Evolutionary conservation across 768 basidiomycete species (phyloP).

Genomic region (Dioszegia aurantiaca): DNA sequence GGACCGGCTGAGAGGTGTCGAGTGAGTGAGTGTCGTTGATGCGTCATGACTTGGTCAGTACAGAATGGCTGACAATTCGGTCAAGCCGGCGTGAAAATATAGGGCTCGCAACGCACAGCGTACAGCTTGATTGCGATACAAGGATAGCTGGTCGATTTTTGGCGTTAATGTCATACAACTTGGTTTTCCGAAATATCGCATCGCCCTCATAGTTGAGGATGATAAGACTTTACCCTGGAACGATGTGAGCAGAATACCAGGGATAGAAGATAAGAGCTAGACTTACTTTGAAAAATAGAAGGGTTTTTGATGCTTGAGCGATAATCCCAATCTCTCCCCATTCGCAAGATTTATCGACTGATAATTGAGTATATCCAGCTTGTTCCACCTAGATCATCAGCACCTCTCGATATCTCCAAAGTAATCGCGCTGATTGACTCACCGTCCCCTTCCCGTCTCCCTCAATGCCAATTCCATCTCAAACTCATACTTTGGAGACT

Average conservation of each 20-base stretch:
- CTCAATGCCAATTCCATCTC: conserved; percentile 50
- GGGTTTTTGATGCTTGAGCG: conserved; percentile 78
- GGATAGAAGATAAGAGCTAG: neutral
- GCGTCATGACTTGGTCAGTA: too few species aligned
- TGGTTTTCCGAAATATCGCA: too few species aligned
- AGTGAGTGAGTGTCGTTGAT: too few species aligned
- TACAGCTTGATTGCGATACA: too few species aligned
- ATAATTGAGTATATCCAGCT: conserved; percentile 70
- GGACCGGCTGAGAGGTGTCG: too few species aligned
- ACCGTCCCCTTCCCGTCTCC: conserved; percentile 74
- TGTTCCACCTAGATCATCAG: conserved; percentile 54
- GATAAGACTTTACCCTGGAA: conserved; percentile 8
- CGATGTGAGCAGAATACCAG: neutral
- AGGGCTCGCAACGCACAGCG: too few species aligned
- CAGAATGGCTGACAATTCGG: too few species aligned
- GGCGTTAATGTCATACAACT: too few species aligned
- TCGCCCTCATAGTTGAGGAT: conserved; percentile 6
- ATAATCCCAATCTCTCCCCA: conserved; percentile 68
- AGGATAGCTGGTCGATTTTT: too few species aligned
- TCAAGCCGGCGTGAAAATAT: too few species aligned
- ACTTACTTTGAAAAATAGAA: conserved; percentile 88
- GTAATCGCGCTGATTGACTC: conserved; percentile 56
- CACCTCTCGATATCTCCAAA: neutral
- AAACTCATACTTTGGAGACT: conserved; percentile 49
- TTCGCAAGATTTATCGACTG: conserved; percentile 71